Conservation (phyloP, 768 basidiomycete genomes). For the Cyathus striatus region DNA sequence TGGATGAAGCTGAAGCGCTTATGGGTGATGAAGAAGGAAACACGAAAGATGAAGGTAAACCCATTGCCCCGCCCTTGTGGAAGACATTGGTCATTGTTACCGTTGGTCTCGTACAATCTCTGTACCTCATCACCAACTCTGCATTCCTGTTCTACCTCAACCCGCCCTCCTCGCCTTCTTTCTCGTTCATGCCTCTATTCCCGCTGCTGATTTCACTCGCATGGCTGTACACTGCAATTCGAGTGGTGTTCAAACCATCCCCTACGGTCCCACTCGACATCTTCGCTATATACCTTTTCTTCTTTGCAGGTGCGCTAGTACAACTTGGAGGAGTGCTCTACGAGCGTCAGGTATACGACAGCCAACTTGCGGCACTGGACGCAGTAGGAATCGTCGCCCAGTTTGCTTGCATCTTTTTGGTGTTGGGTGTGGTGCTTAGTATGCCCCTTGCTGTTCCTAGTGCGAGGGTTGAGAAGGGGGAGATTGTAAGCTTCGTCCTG, state of each 20-base stretch:
- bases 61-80: neutral
- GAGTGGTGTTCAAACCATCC: constrained; percentile 46
- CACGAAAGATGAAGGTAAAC: constrained; percentile 5
- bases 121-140: constrained; percentile 28
- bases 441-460: constrained; percentile 73
- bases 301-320: constrained; percentile 40
- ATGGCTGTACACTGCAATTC: constrained; percentile 65
- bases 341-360: constrained; percentile 37
- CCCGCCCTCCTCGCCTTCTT: too few relatives aligned
- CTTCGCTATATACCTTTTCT: constrained; percentile 48
- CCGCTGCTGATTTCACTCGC: constrained; percentile 57
- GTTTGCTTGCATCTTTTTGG: constrained; percentile 29
- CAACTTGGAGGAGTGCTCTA: constrained; percentile 52
- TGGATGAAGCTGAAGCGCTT: constrained; percentile 38
- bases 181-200: constrained; percentile 36
- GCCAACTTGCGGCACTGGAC: constrained; percentile 28
- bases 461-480: constrained; percentile 36
- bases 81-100: constrained; percentile 50
- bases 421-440: constrained; percentile 41
- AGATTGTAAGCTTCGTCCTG: constrained; percentile 51
- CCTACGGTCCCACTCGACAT: constrained; percentile 62
- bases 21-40: constrained; percentile 6
- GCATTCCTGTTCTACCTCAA: constrained; percentile 19
- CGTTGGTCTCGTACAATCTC: constrained; percentile 41
- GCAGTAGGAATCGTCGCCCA: constrained; percentile 42